phyloP scores from a whole-genome alignment of 495 filamentous ascomycete species.

The Choiromyces venosus region DNA sequence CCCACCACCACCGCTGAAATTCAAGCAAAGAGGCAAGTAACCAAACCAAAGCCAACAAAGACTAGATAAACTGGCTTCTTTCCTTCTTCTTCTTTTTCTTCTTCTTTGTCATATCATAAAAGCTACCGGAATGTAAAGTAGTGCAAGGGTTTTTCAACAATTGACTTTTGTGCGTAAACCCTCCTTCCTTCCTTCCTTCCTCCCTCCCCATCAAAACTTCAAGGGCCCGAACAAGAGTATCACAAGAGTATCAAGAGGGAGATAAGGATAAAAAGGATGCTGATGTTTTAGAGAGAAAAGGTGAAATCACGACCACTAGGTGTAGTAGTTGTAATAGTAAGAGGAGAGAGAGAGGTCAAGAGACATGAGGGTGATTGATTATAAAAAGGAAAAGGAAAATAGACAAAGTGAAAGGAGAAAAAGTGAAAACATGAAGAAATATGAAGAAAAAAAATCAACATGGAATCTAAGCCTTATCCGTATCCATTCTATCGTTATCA shows the following conservation, averaged over 20 bases:
- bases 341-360: neutral
- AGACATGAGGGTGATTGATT: constrained; percentile 18
- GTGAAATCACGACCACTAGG: constrained; percentile 15
- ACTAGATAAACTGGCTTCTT: neutral
- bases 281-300: neutral
- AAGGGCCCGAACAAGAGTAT: neutral
- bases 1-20: neutral
- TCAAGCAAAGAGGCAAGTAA: neutral
- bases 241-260: neutral
- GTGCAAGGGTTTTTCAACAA: neutral
- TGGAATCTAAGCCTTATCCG: constrained; percentile 34
- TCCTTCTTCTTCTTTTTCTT: neutral
- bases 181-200: too few relatives aligned
- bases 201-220: too few relatives aligned
- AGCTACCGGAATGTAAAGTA: neutral
- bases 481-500: constrained; percentile 34
- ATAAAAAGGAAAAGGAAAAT: constrained; percentile 14
- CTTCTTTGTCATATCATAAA: neutral
- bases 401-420: constrained; percentile 16
- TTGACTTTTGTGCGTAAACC: neutral
- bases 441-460: neutral
- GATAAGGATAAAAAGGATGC: neutral
- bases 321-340: constrained; percentile 2
- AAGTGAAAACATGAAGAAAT: constrained; percentile 26
- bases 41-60: neutral